These are phyloP conservation scores for Xylaria sp. DNA, from an alignment of 495 filamentous ascomycete species.

Conservation along the genomic window DNA sequence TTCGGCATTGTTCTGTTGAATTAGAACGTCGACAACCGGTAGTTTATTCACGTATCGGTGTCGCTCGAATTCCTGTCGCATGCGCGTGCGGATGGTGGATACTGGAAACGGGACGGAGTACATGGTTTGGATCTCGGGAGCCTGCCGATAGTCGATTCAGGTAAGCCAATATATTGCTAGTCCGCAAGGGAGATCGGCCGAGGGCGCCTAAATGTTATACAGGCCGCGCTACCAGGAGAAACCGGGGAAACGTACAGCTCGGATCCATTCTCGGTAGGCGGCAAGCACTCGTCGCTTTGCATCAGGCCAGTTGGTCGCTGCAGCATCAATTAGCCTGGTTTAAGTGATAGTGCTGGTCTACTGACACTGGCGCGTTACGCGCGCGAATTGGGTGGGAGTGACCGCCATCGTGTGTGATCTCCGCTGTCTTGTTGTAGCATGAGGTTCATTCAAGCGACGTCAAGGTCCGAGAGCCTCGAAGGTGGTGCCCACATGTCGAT, in stretches of 20 bases:
- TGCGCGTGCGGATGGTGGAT: slow-evolving; percentile 86
- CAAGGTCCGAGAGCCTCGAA: slow-evolving; percentile 28
- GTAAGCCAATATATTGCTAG: slow-evolving; percentile 23
- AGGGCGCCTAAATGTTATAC: neutral
- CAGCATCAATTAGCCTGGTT: slow-evolving; percentile 8
- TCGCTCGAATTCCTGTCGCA: slow-evolving; percentile 96
- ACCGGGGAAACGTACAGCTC: slow-evolving; percentile 73
- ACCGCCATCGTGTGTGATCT: slow-evolving; percentile 61
- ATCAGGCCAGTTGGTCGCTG: slow-evolving; percentile 87
- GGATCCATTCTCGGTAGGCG: slow-evolving; percentile 91
- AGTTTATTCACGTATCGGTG: slow-evolving; percentile 93
- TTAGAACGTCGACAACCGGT: slow-evolving; percentile 82
- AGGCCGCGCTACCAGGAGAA: neutral
- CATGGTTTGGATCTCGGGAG: slow-evolving; percentile 94
- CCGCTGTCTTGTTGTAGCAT: slow-evolving; percentile 29
- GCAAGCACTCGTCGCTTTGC: slow-evolving; percentile 81
- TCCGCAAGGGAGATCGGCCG: neutral
- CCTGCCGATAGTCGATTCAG: slow-evolving; percentile 57
- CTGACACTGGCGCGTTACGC: slow-evolving; percentile 89
- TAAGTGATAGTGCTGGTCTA: slow-evolving; percentile 30
- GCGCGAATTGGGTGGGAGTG: slow-evolving; percentile 91
- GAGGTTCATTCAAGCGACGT: slow-evolving; percentile 34
- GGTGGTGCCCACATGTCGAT: neutral
- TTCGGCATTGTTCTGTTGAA: slow-evolving; percentile 87
- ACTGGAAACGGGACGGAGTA: slow-evolving; percentile 91